Conservation (phyloP, 2,329 filamentous ascomycete genomes). For the Sphaerulina vaccinii region DNA sequence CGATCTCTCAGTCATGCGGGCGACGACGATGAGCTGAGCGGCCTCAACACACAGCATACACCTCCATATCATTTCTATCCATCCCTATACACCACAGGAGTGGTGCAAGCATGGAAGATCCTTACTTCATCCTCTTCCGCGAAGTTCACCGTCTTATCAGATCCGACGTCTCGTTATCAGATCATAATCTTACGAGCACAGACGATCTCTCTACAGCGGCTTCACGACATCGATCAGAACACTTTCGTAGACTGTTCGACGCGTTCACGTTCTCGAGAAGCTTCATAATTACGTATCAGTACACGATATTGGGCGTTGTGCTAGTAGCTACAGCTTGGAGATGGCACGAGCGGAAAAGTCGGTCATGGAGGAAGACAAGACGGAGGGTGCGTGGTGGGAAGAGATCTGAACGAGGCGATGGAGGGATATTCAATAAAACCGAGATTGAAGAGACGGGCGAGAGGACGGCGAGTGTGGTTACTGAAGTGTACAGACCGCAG, state of each 20-base stretch:
- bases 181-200: background rate
- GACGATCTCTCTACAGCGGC: background rate
- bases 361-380: constrained; percentile 10
- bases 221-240: background rate
- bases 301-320: constrained; percentile 40
- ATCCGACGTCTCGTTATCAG: constrained; percentile 3
- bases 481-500: background rate
- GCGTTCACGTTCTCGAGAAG: constrained; percentile 36
- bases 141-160: background rate
- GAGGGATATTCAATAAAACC: background rate
- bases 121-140: background rate
- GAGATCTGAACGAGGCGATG: background rate
- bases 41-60: background rate
- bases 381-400: constrained; percentile 7
- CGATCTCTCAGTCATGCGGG: background rate
- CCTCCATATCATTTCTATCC: background rate
- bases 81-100: background rate
- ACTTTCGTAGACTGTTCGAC: constrained; percentile 13
- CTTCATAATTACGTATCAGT: constrained; percentile 43
- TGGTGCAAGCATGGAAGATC: background rate
- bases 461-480: background rate
- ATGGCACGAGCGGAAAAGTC: constrained; percentile 14
- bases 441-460: background rate
- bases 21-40: background rate
- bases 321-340: constrained; percentile 38